Evolutionary conservation across 2,329 filamentous ascomycete species (phyloP), one percentile per base, ranked within the genome.

Genomic region (Epichloe hybrida): DNA sequence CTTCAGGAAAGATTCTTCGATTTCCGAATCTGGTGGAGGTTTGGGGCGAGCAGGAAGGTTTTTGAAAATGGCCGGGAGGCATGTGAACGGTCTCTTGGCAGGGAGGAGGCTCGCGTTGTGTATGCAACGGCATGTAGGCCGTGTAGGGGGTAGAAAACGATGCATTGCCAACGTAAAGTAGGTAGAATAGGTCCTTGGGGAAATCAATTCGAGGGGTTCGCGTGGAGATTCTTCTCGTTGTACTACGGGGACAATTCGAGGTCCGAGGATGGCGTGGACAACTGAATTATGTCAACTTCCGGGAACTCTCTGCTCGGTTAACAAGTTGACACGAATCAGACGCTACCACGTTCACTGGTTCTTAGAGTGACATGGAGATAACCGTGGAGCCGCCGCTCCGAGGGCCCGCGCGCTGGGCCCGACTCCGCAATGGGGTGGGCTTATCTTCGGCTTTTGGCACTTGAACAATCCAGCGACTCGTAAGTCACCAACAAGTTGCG

Each of bases 1-100:
- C 65, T 93, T 95, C 54, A 98, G 75, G 69, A 94, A 97, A 41
- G 76, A 77, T 62, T 96, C 87, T 51, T 84, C 81, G 57, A 97
- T 81, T 49, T 96, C 89, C 17, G 75, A 71, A 57, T 95, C 89
- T 12, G 82, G 76, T 20, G 93, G 79, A 12, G 81, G 76, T 54
- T 74, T 78, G 13, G 85, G 83, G 4, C 89, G 81, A 5, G 88
- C 83, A 1, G 91, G 90, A 61, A 94, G 65, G 52, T 84, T 86
- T 60, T 60, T 58, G 47, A 38, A 17, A 13, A 53, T 41, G 46
- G 57, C 31, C n/a, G 61, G 46, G 45, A 65, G 61, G 52, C 60
- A 62, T 44, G 61, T 65, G 59, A 70, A 65, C 51, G 60, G 52
- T 27, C 55, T 59, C 11, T 20, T n/a, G 3, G 23, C 6, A 5